Evolutionary conservation across 2,329 filamentous ascomycete genomes (phyloP).

Genomic region (Fusarium brevicatenulatum): DNA sequence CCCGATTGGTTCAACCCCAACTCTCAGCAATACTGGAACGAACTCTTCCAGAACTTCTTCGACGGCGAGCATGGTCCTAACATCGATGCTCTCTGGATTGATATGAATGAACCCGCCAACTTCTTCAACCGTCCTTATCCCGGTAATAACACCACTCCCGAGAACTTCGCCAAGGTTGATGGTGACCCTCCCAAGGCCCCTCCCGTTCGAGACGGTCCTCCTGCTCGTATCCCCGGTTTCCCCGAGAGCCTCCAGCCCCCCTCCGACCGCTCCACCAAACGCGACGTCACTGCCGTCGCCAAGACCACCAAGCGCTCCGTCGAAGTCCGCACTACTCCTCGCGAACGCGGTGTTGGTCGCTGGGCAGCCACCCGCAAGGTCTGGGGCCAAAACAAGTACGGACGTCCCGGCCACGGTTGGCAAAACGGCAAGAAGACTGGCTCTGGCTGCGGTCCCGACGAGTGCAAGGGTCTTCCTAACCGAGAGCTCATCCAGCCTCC

Average conservation of each 20-base stretch:
- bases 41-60: slow-evolving; percentile 74
- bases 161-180: slow-evolving; percentile 50
- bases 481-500: slow-evolving; percentile 38
- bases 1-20: slow-evolving; percentile 80
- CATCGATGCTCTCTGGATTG: slow-evolving; percentile 81
- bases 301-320: background rate
- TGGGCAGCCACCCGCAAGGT: slow-evolving; percentile 22
- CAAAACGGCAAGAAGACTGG: slow-evolving; percentile 37
- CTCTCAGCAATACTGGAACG: slow-evolving; percentile 74
- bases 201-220: slow-evolving; percentile 60
- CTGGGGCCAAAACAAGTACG: slow-evolving; percentile 28
- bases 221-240: slow-evolving; percentile 39
- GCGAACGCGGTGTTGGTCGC: slow-evolving; percentile 11
- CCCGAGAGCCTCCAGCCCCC: slow-evolving; percentile 38
- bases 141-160: slow-evolving; percentile 52
- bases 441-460: slow-evolving; percentile 33
- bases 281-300: background rate
- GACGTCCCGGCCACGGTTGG: slow-evolving; percentile 18
- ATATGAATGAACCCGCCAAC: slow-evolving; percentile 63
- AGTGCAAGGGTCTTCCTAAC: slow-evolving; percentile 42
- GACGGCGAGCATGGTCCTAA: slow-evolving; percentile 70
- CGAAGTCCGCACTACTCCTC: background rate
- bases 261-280: slow-evolving; percentile 9
- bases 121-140: slow-evolving; percentile 46
- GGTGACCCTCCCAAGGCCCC: slow-evolving; percentile 69